phyloP scores from a whole-genome alignment of 2,329 filamentous ascomycete genomes.

The Akanthomyces lecanii region DNA sequence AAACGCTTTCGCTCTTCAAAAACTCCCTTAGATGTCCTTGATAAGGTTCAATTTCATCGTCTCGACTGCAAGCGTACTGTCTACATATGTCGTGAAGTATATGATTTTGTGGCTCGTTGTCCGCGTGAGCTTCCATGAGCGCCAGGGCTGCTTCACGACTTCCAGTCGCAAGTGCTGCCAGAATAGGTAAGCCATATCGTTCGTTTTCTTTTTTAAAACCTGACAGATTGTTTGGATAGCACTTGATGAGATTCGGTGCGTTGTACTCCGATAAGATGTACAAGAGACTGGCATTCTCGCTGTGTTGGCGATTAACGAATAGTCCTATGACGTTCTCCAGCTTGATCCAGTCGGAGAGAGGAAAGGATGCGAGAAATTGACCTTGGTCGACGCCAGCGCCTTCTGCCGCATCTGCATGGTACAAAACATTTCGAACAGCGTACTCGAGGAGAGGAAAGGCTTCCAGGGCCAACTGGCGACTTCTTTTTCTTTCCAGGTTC shows the following conservation, averaged over 20 bases:
- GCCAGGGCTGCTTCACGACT: background rate
- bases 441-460: conserved; percentile 20
- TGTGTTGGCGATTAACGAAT: background rate
- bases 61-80: background rate
- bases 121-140: background rate
- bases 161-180: background rate
- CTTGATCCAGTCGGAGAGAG: background rate
- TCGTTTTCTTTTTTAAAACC: background rate
- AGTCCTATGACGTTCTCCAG: conserved; percentile 1
- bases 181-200: background rate
- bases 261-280: conserved; percentile 17
- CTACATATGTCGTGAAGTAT: background rate
- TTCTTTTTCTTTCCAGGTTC: too few relatives aligned
- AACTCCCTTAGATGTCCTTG: too few relatives aligned
- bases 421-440: conserved; percentile 16
- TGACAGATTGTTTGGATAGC: background rate
- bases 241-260: background rate
- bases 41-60: too few relatives aligned
- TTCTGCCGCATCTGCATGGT: conserved; percentile 20
- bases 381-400: background rate
- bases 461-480: too few relatives aligned
- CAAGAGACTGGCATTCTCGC: conserved; percentile 13
- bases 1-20: background rate
- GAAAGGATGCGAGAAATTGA: background rate
- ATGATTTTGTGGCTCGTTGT: background rate